phyloP scores from a whole-genome alignment of 305 asterid genomes.

The Caryopteris hybrid region DNA sequence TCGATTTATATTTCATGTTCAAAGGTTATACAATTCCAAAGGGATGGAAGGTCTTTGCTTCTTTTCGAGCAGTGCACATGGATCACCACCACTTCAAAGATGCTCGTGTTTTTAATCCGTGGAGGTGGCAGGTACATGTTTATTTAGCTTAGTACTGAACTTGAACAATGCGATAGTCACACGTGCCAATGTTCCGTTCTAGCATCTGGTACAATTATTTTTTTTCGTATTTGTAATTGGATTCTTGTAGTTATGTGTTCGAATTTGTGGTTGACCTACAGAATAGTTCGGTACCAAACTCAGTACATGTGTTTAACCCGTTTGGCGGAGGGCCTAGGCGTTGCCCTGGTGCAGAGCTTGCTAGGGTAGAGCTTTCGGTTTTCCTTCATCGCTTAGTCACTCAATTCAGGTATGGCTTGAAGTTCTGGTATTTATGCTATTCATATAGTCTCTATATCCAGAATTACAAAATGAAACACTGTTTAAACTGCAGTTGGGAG shows the following conservation, averaged over 20 bases:
- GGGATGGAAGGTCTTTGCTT: slow-evolving; percentile 84
- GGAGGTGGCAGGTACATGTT: slow-evolving; percentile 85
- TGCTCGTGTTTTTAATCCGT: slow-evolving; percentile 86
- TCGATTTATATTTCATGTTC: not conserved
- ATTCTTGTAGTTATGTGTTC: too few species aligned
- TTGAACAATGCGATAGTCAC: too few species aligned
- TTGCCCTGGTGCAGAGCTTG: slow-evolving; percentile 96
- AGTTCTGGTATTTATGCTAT: not conserved
- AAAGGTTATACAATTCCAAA: slow-evolving; percentile 81
- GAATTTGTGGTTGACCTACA: slow-evolving; percentile 11
- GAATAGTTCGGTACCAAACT: slow-evolving; percentile 33
- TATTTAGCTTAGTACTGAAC: not conserved
- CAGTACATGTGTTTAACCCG: slow-evolving; percentile 52
- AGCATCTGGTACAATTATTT: too few species aligned
- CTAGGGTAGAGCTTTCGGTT: slow-evolving; percentile 81
- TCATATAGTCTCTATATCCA: not conserved
- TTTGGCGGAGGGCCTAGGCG: slow-evolving; percentile 98
- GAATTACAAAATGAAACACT: not conserved
- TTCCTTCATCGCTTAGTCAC: slow-evolving; percentile 92
- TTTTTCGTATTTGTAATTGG: too few species aligned
- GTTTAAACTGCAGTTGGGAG: slow-evolving; percentile 54
- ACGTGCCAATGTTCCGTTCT: too few species aligned
- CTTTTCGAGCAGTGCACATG: slow-evolving; percentile 87
- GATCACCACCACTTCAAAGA: slow-evolving; percentile 69
- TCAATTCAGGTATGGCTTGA: slow-evolving; percentile 50